These are phyloP conservation scores for Mentha longifolia DNA, from an alignment of 257 asterid genomes.

Conservation along the genomic window DNA sequence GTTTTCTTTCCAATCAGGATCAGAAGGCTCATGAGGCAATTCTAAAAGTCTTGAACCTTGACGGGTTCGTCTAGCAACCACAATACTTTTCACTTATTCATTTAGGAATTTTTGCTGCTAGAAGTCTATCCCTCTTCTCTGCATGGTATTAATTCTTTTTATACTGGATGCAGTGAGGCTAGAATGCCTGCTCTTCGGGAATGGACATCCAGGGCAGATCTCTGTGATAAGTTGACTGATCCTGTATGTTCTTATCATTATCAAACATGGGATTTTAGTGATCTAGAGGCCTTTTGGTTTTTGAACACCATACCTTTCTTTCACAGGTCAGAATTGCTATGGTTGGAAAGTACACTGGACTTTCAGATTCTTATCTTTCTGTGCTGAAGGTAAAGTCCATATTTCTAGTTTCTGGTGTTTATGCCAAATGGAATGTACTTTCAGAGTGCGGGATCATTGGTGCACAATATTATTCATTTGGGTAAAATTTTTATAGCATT, in stretches of 20 bases:
- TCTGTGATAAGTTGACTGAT: constrained; percentile 64
- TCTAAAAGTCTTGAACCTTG: constrained; percentile 73
- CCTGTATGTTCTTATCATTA: constrained; percentile 59
- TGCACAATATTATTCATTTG: not conserved
- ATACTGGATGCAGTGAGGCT: constrained; percentile 48
- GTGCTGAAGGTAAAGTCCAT: constrained; percentile 60
- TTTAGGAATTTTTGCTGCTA: constrained; percentile 19
- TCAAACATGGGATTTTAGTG: constrained; percentile 15
- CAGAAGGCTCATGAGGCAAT: constrained; percentile 96
- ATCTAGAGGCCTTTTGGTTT: constrained; percentile 21
- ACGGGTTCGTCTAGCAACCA: constrained; percentile 55
- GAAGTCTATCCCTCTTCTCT: constrained; percentile 15
- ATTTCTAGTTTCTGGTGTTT: constrained; percentile 21
- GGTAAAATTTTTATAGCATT: not conserved
- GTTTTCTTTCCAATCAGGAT: constrained; percentile 49
- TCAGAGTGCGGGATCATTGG: constrained; percentile 5
- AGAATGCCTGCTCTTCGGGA: constrained; percentile 70
- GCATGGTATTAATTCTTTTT: constrained; percentile 15
- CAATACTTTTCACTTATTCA: constrained; percentile 10
- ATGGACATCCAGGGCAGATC: constrained; percentile 84
- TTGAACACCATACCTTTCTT: constrained; percentile 25
- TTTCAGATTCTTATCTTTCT: constrained; percentile 78
- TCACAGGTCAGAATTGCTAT: constrained; percentile 77
- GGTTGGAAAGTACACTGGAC: constrained; percentile 90
- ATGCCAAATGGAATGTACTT: constrained; percentile 9